These are phyloP conservation scores for Pholiota molesta DNA, from an alignment of 768 basidiomycete genomes.

Conservation along the genomic window DNA sequence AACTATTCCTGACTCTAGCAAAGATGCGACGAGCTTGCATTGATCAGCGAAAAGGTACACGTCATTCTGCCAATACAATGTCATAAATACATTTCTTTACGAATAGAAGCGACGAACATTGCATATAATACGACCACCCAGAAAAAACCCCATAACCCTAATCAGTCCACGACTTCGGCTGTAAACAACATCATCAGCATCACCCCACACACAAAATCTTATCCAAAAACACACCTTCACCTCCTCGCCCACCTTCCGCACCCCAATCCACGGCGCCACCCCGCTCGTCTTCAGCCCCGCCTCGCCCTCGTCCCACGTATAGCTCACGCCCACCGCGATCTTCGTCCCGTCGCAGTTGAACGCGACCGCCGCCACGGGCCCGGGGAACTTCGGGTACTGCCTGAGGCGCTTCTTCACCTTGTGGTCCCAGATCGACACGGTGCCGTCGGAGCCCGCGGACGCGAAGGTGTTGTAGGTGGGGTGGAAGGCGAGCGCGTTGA, in stretches of 20 bases:
- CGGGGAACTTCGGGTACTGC: conserved; percentile 81
- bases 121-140: neutral
- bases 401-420: conserved; percentile 93
- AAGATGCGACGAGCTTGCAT: no score
- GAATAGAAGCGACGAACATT: conserved; percentile 3
- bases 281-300: conserved; percentile 67
- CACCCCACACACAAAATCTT: no score
- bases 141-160: neutral
- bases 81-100: neutral
- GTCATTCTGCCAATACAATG: neutral
- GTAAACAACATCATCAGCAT: neutral
- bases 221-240: conserved; percentile 48
- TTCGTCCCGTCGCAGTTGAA: conserved; percentile 86
- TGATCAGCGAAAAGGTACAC: neutral
- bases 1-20: no score
- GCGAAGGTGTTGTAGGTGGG: conserved; percentile 94
- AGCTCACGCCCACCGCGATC: conserved; percentile 83
- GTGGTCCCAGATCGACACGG: conserved; percentile 97
- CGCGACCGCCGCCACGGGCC: conserved; percentile 75
- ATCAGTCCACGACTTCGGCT: conserved; percentile 21
- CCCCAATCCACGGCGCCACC: conserved; percentile 55
- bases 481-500: conserved; percentile 94
- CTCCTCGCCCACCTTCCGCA: conserved; percentile 74
- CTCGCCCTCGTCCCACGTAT: conserved; percentile 91
- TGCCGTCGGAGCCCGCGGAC: conserved; percentile 92